These are phyloP conservation scores for Candida insectalens DNA, from an alignment of 805 yeast species.

Conservation along the genomic window DNA sequence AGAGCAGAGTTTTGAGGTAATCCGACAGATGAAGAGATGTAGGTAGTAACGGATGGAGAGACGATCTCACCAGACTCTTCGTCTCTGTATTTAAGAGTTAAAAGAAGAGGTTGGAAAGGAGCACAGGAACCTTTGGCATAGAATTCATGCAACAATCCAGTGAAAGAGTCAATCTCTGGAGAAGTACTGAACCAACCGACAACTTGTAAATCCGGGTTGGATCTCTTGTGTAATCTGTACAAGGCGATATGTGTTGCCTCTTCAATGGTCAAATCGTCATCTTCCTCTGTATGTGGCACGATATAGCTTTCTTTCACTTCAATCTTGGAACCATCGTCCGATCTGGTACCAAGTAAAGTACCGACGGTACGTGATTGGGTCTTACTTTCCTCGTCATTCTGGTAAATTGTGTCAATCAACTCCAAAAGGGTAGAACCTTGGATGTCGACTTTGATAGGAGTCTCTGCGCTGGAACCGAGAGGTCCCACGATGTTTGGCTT, in stretches of 20 bases:
- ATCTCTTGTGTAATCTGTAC: slow-evolving; percentile 61
- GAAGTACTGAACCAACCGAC: slow-evolving; percentile 78
- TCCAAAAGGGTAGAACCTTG: slow-evolving; percentile 68
- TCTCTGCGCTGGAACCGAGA: slow-evolving; percentile 18
- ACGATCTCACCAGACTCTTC: slow-evolving; percentile 34
- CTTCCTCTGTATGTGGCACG: slow-evolving; percentile 71
- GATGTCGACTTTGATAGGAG: slow-evolving; percentile 44
- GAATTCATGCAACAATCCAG: slow-evolving; percentile 74
- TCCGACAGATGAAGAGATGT: slow-evolving; percentile 70
- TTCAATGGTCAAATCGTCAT: slow-evolving; percentile 68
- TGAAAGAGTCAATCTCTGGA: slow-evolving; percentile 53
- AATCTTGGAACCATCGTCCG: slow-evolving; percentile 72
- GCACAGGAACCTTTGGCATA: slow-evolving; percentile 63
- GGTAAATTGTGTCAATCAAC: slow-evolving; percentile 60
- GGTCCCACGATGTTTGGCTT: slow-evolving; percentile 39
- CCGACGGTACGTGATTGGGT: slow-evolving; percentile 64
- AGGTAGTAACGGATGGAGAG: slow-evolving; percentile 55
- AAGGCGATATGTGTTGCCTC: slow-evolving; percentile 66
- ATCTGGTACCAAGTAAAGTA: slow-evolving; percentile 69
- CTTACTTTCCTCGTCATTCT: slow-evolving; percentile 32
- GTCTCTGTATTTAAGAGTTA: slow-evolving; percentile 56
- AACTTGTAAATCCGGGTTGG: slow-evolving; percentile 69
- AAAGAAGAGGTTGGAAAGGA: slow-evolving; percentile 72
- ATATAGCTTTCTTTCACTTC: slow-evolving; percentile 70
- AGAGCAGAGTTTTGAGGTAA: slow-evolving; percentile 29